Evolutionary conservation across 495 filamentous ascomycete genomes (phyloP), one percentile per base, ranked within the genome.

Genomic region (Ramalina peruviana): DNA sequence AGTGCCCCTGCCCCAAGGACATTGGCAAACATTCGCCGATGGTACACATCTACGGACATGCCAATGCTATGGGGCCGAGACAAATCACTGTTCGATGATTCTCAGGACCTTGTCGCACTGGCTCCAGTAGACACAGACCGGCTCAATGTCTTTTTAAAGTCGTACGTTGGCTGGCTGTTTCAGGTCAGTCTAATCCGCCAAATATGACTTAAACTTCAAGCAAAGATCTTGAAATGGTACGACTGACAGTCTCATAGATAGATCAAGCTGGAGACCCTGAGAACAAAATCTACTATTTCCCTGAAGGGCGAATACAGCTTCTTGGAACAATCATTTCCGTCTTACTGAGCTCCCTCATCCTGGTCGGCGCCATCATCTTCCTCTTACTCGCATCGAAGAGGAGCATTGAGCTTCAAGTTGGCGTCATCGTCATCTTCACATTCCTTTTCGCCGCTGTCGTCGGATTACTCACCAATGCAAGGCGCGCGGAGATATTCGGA

Each of bases 401-500:
- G 10, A 50, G 50, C 27, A 16, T 46, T 6, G 43, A 54, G 6
- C 16, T 53, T 2, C 43, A 50, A 16, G 53, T 66, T 19, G 60
- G 62, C 1, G 49, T 62, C 41, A 56, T 64, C 33, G 55, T 59
- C 45, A 33, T 58, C 13, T 64, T 66, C 49, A 61, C 63, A 4
- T 51, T 46, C 30, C 15, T 61, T 0, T 66, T 66, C 41, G 62
- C 62, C 4, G 47, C 26, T 9, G 48, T 57, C n/a, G 51, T 66
- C 13, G 52, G 58, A 11, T 23, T 66, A 27, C 49, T 64, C 45
- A 66, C 62, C 10, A 66, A 63, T 23, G 60, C 62, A 39, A 52
- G 54, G 49, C 36, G 63, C 33, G 57, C 60, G 20, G 63, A 61
- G 55, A 55, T 64, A n/a, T 63, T 61, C 43, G 60, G 48, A 1